phyloP scores from a whole-genome alignment of 441 rosid species.

The Aquilaria agallochum region DNA sequence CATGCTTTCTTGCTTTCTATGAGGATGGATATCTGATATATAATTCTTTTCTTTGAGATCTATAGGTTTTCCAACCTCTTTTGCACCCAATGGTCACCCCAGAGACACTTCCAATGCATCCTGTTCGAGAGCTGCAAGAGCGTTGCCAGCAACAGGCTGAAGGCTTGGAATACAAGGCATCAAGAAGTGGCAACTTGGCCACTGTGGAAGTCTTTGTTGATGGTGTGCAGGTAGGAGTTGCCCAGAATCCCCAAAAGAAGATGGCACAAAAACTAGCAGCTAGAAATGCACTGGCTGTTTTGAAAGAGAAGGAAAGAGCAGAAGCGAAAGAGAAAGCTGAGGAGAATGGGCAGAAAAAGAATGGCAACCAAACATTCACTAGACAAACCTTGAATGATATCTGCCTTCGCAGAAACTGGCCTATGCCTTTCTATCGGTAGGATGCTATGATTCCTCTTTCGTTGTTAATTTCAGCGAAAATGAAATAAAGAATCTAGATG shows the following conservation, averaged over 20 bases:
- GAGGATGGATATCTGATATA: conserved; percentile 10
- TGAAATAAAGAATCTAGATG: not conserved
- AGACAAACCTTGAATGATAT: conserved; percentile 93
- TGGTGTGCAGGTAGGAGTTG: conserved; percentile 87
- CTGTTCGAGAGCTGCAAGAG: conserved; percentile 98
- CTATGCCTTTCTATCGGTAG: conserved; percentile 92
- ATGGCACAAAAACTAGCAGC: conserved; percentile 99
- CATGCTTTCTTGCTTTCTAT: not conserved
- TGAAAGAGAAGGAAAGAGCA: conserved; percentile 80
- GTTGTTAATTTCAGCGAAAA: not conserved
- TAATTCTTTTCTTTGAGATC: not conserved
- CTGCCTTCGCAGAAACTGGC: conserved; percentile 97
- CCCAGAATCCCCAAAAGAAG: conserved; percentile 97
- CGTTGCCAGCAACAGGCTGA: conserved; percentile 99
- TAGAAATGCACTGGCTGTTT: conserved; percentile 81
- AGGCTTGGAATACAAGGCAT: conserved; percentile 94
- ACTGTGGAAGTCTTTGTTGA: conserved; percentile 96
- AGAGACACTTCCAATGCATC: conserved; percentile 99
- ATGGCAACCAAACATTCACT: conserved; percentile 82
- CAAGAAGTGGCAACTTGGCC: conserved; percentile 83
- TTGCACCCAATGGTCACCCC: conserved; percentile 99
- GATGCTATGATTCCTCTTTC: conserved; percentile 6
- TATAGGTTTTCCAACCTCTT: conserved; percentile 87
- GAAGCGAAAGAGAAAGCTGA: conserved; percentile 49
- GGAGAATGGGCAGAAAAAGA: conserved; percentile 57